phyloP scores from a whole-genome alignment of 306 rosid species.

The Prosopis cineraria region DNA sequence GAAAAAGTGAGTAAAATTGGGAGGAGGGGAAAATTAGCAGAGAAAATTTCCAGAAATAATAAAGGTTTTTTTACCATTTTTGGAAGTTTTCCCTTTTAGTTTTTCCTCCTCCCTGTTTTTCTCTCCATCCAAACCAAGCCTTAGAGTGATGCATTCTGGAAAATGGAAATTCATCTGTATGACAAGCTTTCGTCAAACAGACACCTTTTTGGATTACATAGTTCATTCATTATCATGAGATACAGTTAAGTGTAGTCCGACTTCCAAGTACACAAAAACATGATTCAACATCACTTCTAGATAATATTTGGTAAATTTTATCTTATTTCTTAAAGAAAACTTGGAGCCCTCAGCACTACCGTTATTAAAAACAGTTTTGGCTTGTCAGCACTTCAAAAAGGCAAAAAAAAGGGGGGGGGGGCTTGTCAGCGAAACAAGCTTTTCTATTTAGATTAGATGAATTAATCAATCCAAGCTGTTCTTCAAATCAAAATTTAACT shows the following conservation, averaged over 20 bases:
- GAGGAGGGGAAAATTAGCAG: no score
- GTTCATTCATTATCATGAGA: not conserved
- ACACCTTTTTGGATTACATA: conserved; percentile 17
- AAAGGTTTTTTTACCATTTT: no score
- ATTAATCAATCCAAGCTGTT: conserved; percentile 2
- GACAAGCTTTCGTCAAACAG: not conserved
- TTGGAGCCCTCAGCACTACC: not conserved
- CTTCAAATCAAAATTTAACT: not conserved
- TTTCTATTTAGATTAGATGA: not conserved
- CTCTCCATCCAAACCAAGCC: no score
- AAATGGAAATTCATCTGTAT: conserved; percentile 15
- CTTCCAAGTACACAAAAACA: not conserved
- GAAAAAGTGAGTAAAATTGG: no score
- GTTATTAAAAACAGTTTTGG: not conserved
- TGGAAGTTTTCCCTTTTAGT: no score
- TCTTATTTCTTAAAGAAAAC: conserved; percentile 1
- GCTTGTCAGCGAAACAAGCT: not conserved
- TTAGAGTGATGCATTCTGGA: conserved; percentile 13
- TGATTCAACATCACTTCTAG: not conserved
- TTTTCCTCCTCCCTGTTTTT: no score
- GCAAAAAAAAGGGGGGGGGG: no score
- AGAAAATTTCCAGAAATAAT: no score
- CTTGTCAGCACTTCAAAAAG: not conserved
- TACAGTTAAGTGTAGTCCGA: not conserved
- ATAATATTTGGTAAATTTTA: not conserved